Base-by-base conservation (phyloP, 73 alveolate species). In the Paramecium biaurelia region DNA sequence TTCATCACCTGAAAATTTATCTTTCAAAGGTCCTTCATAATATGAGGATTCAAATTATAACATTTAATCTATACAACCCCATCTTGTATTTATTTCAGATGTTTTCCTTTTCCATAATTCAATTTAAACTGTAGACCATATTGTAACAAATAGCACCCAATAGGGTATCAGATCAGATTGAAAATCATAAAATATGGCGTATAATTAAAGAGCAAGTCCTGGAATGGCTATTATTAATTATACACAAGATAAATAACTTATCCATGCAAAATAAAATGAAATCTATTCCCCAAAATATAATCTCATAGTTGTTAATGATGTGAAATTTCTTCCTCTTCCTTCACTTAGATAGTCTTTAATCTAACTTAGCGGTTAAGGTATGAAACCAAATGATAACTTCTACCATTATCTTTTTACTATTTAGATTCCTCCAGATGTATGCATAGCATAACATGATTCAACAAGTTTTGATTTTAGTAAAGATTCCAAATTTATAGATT, bases 81-180 rank as follows among this genome's bases (percentile, higher is more conserved):
- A 89, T 70, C 94, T 89, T 30, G 85, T 70, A 42, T 89, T 89
- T 2, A 89, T 68, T 89, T 89, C 94, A 24, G 94, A 89, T 26
- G 94, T 89, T 70, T 89, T 89, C 76, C 94, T 89, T 56, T 89
- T 89, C 94, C 94, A 89, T 24, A 70, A 89, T 57, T 89, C 94
- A 5, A 70, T 72, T 23, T 70, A 30, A n/a, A 89, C 49, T 0
- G 94, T 70, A 4, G 92, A 38, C 94, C 94, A 89, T 70, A 89
- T 68, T 26, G 63, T 43, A 10, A 89, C 92, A 11, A 28, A 38
- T 35, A 89, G 21, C 5, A 70, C 89, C 86, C 88, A 89, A 70
- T 70, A 70, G 4, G 92, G 70, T 5, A 63, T 37, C 8, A 41
- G 24, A 26, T 67, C 56, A 30, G 57, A 70, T n/a, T 68, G 76